phyloP scores from a whole-genome alignment of 352 stramenopile species.

The Phytophthora foliorum region DNA sequence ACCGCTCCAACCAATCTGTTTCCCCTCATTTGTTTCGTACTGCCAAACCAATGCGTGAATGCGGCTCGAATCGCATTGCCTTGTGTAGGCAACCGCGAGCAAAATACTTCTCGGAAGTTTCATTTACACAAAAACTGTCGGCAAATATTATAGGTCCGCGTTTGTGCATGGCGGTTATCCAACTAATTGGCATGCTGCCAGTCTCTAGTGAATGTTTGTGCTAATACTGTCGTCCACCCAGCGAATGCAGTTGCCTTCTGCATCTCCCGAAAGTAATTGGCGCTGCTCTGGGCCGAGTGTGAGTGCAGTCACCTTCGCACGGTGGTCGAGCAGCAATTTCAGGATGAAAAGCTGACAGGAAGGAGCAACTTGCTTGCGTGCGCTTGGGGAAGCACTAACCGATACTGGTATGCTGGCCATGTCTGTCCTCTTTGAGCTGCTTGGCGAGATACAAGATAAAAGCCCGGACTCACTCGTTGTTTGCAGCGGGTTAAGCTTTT shows the following conservation, averaged over 20 bases:
- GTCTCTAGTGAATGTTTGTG: conserved; percentile 57
- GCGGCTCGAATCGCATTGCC: background rate
- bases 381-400: conserved; percentile 9
- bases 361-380: conserved; percentile 55
- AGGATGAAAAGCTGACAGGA: conserved; percentile 80
- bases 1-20: background rate
- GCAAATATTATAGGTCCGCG: conserved; percentile 27
- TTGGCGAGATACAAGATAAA: conserved; percentile 12
- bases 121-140: conserved; percentile 24
- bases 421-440: conserved; percentile 10
- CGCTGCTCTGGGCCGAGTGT: conserved; percentile 68
- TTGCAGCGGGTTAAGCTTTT: background rate
- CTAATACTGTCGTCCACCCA: conserved; percentile 86
- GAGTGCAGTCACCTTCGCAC: conserved; percentile 64
- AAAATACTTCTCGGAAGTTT: conserved; percentile 18
- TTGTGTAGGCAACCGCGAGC: background rate
- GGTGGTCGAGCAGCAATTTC: conserved; percentile 82
- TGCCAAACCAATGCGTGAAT: background rate
- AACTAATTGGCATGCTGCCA: background rate
- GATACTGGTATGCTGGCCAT: conserved; percentile 5
- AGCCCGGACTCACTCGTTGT: background rate
- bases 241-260: conserved; percentile 77
- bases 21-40: background rate
- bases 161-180: conserved; percentile 14
- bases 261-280: conserved; percentile 74